Percentiles rank a stretch among this genome's conserved stretches.
Conservation (phyloP, 495 filamentous ascomycete species). For the Ascodesmis nigricans region DNA sequence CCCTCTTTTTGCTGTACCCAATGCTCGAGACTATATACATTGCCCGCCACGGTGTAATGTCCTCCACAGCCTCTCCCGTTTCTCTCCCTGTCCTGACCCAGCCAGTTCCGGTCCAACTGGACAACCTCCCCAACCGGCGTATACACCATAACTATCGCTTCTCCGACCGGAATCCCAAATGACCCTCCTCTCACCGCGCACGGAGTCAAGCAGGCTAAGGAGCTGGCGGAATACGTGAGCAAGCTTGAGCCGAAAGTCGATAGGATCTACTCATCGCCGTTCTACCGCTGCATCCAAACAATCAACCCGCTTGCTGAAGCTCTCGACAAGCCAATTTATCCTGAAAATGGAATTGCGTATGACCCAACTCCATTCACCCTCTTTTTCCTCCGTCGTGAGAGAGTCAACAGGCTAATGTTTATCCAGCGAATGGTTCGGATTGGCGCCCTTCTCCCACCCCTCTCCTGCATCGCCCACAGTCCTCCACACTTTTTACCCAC, state of each 20-base stretch:
- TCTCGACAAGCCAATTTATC: conserved; percentile 23
- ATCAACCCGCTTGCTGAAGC: conserved; percentile 44
- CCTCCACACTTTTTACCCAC: conserved; percentile 43
- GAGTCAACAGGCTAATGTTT: background rate
- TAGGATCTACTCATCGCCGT: conserved; percentile 62
- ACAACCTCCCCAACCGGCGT: conserved; percentile 52
- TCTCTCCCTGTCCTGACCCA: conserved; percentile 7
- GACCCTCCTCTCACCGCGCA: conserved; percentile 76
- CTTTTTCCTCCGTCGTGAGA: background rate
- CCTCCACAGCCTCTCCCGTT: background rate
- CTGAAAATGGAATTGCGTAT: conserved; percentile 21
- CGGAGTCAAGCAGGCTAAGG: conserved; percentile 60
- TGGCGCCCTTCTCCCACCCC: conserved; percentile 61
- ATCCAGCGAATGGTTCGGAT: conserved; percentile 70
- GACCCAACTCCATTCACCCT: background rate
- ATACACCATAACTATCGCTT: conserved; percentile 44
- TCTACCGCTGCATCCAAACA: conserved; percentile 84
- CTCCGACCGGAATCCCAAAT: conserved; percentile 63
- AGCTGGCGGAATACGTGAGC: conserved; percentile 47
- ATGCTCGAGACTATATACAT: conserved; percentile 63
- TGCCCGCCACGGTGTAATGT: conserved; percentile 61
- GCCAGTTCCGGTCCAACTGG: conserved; percentile 75
- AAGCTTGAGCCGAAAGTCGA: conserved; percentile 42
- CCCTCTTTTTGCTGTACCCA: no score
- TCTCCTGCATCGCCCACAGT: conserved; percentile 37